Evolutionary conservation across 1,284 basidiomycete species (phyloP).

Genomic region (Stereum hirsutum): DNA sequence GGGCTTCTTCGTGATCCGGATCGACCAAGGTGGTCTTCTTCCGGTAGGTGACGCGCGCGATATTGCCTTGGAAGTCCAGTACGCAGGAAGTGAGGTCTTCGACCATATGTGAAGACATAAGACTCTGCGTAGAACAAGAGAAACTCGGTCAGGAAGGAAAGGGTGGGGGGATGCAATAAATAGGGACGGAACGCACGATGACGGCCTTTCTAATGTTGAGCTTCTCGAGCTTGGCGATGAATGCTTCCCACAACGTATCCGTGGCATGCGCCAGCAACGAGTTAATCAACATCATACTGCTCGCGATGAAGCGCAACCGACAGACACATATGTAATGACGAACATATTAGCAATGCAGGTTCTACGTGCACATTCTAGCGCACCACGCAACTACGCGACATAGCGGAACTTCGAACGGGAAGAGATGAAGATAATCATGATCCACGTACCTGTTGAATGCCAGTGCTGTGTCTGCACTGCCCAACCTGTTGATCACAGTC

Average conservation of each 20-base stretch:
- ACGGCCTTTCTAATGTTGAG: constrained; percentile 80
- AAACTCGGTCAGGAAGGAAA: no score
- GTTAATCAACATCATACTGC: constrained; percentile 84
- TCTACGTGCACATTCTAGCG: no score
- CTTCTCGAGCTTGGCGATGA: constrained; percentile 69
- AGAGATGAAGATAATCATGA: neutral
- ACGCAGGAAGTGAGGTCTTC: constrained; percentile 84
- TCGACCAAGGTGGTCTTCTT: constrained; percentile 76
- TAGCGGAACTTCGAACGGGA: no score
- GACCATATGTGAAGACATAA: constrained; percentile 81
- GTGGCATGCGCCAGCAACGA: constrained; percentile 74
- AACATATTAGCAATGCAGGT: no score
- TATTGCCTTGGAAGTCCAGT: constrained; percentile 87
- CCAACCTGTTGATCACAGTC: constrained; percentile 71
- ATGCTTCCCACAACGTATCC: constrained; percentile 71
- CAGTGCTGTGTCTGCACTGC: constrained; percentile 79
- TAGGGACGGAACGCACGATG: constrained; percentile 39
- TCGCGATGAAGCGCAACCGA: constrained; percentile 5
- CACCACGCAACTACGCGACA: no score
- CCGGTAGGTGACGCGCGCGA: constrained; percentile 73
- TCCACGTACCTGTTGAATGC: constrained; percentile 66
- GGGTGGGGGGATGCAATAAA: neutral
- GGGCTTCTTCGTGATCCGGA: constrained; percentile 50
- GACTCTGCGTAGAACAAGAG: constrained; percentile 48
- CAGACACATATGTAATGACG: constrained; percentile 6